Evolutionary conservation across 768 basidiomycete genomes (phyloP).

Genomic region (Erythrobasidium yunnanense): DNA sequence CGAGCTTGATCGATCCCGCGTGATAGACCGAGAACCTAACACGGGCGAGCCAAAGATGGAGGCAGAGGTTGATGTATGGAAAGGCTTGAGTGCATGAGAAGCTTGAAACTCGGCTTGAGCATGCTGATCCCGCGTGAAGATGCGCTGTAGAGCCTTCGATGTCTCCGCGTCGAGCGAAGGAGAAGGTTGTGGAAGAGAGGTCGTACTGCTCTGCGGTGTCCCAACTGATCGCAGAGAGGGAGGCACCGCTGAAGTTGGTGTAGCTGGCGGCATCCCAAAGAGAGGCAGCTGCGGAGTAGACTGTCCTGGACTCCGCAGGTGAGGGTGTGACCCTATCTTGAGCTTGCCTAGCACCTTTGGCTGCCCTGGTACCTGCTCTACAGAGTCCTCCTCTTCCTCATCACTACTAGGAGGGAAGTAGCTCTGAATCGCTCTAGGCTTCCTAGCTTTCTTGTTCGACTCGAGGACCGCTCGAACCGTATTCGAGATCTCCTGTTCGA

Average conservation of each 20-base stretch:
- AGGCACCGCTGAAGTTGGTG: too few relatives aligned
- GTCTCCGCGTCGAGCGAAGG: slow-evolving; percentile 6
- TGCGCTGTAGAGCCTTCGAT: slow-evolving; percentile 6
- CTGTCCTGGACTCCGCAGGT: too few relatives aligned
- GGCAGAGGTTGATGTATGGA: background rate
- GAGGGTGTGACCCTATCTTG: too few relatives aligned
- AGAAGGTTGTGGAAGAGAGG: background rate
- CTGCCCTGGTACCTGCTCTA: too few relatives aligned
- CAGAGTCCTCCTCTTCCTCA: too few relatives aligned
- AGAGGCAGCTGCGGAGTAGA: too few relatives aligned
- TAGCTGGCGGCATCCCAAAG: too few relatives aligned
- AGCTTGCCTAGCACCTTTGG: too few relatives aligned
- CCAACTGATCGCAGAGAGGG: too few relatives aligned
- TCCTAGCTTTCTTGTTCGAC: slow-evolving; percentile 1
- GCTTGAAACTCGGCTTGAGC: slow-evolving; percentile 23
- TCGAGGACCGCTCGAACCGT: slow-evolving; percentile 5
- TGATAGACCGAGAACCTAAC: background rate
- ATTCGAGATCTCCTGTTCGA: slow-evolving; percentile 14
- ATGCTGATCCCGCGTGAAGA: slow-evolving; percentile 15
- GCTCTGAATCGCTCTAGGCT: background rate
- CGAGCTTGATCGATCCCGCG: background rate
- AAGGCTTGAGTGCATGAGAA: background rate
- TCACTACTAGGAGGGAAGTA: background rate
- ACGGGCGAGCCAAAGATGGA: background rate
- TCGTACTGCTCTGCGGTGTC: background rate